Evolutionary conservation across 495 filamentous ascomycete genomes (phyloP).

Genomic region (Diplogelasinospora grovesii): DNA sequence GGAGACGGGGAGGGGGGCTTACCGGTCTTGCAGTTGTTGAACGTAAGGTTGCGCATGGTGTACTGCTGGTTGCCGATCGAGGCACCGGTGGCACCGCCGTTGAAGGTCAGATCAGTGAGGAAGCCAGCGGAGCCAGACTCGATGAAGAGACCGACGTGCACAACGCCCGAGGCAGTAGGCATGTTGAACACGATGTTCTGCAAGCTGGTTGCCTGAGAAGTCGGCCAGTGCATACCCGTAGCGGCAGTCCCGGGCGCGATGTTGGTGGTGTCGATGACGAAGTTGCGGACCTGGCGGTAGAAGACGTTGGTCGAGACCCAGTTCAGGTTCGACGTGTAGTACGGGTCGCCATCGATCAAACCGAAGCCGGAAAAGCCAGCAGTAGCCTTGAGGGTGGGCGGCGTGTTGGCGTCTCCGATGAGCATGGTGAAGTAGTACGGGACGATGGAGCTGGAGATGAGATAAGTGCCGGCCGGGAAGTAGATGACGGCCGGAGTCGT

Average conservation of each 20-base stretch:
- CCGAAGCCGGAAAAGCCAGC: slow-evolving; percentile 56
- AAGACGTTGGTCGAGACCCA: slow-evolving; percentile 65
- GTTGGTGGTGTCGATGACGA: slow-evolving; percentile 64
- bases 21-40: slow-evolving; percentile 52
- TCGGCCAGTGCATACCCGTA: slow-evolving; percentile 75
- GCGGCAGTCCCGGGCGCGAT: slow-evolving; percentile 47
- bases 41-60: slow-evolving; percentile 66
- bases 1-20: slow-evolving; percentile 42
- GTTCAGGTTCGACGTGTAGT: slow-evolving; percentile 47
- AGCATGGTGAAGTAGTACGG: slow-evolving; percentile 61
- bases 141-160: slow-evolving; percentile 67
- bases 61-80: slow-evolving; percentile 75
- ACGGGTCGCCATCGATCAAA: slow-evolving; percentile 64
- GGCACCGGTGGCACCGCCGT: slow-evolving; percentile 61
- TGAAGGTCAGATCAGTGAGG: slow-evolving; percentile 57
- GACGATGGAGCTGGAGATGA: slow-evolving; percentile 58
- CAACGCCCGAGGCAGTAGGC: slow-evolving; percentile 50
- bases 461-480: slow-evolving; percentile 73
- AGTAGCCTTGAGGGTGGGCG: slow-evolving; percentile 53
- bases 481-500: slow-evolving; percentile 69
- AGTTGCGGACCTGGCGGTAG: slow-evolving; percentile 70
- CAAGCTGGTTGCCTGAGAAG: slow-evolving; percentile 65
- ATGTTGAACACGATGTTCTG: slow-evolving; percentile 75
- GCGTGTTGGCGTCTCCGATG: slow-evolving; percentile 34
- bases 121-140: slow-evolving; percentile 67